phyloP scores from a whole-genome alignment of 2,329 filamentous ascomycete genomes.

The Hirsutella thompsonii region DNA sequence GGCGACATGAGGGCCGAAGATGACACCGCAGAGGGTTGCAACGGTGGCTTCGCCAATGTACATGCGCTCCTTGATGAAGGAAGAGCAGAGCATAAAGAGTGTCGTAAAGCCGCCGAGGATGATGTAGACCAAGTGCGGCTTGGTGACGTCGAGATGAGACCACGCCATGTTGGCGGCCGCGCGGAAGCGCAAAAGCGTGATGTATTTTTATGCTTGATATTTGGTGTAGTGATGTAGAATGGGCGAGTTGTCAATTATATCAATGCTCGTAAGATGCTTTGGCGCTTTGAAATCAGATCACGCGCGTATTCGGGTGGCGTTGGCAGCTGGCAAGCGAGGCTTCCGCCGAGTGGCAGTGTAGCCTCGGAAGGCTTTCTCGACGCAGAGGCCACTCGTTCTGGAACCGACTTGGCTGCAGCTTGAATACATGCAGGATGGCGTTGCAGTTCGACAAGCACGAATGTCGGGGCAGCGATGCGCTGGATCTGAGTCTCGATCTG shows the following conservation, averaged over 20 bases:
- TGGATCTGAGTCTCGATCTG: not conserved
- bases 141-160: constrained; percentile 75
- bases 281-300: no score
- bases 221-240: no score
- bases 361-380: not conserved
- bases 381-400: constrained; percentile 6
- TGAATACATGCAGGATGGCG: constrained; percentile 2
- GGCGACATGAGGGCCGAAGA: constrained; percentile 76
- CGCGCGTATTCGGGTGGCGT: no score
- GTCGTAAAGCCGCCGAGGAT: constrained; percentile 96
- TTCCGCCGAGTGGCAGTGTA: no score
- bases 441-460: not conserved
- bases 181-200: no score
- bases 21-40: constrained; percentile 75
- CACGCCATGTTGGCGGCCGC: constrained; percentile 48
- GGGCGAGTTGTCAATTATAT: no score
- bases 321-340: no score
- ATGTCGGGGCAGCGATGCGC: not conserved
- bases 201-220: no score
- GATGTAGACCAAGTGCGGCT: constrained; percentile 95
- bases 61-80: constrained; percentile 93
- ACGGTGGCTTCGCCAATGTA: constrained; percentile 99
- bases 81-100: constrained; percentile 96
- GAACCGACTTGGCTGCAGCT: constrained; percentile 1
- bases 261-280: no score